Conservation (phyloP, 306 rosid genomes). For the Medicago ruthenica region DNA sequence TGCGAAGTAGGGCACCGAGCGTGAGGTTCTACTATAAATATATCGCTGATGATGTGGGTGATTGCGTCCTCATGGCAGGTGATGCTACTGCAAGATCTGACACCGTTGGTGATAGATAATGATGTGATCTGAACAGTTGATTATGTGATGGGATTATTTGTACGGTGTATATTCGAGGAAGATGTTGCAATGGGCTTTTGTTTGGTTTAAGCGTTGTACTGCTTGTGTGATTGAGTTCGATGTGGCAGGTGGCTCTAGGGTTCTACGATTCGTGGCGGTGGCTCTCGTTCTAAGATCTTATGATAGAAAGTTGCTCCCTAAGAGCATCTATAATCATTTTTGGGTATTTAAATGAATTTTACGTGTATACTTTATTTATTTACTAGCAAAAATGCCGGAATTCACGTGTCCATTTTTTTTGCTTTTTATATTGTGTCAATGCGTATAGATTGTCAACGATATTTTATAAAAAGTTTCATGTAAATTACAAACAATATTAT, state of each 20-base stretch:
- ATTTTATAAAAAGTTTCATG: too few relatives aligned
- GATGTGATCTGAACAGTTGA: slow-evolving; percentile 36
- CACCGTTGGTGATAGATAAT: slow-evolving; percentile 35
- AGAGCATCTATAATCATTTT: too few relatives aligned
- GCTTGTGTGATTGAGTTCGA: not conserved
- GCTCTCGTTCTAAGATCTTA: too few relatives aligned
- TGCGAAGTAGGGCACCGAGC: slow-evolving; percentile 40
- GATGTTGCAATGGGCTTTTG: slow-evolving; percentile 28
- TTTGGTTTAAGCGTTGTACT: not conserved
- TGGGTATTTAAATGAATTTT: too few relatives aligned
- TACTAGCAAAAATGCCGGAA: too few relatives aligned
- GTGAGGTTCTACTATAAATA: slow-evolving; percentile 37
- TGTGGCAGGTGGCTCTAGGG: not conserved
- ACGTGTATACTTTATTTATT: too few relatives aligned
- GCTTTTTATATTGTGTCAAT: too few relatives aligned
- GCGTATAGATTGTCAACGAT: too few relatives aligned
- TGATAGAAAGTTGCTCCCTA: too few relatives aligned
- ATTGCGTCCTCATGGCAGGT: slow-evolving; percentile 26
- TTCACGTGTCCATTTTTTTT: too few relatives aligned
- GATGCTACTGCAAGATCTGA: slow-evolving; percentile 28
- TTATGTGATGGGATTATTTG: not conserved
- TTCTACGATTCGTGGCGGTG: too few relatives aligned
- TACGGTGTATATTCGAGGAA: not conserved
- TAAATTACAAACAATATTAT: too few relatives aligned
- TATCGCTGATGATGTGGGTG: slow-evolving; percentile 9